These are phyloP conservation scores for Colletotrichum brevisporum DNA, from an alignment of 2,329 filamentous ascomycete genomes.

Conservation along the genomic window DNA sequence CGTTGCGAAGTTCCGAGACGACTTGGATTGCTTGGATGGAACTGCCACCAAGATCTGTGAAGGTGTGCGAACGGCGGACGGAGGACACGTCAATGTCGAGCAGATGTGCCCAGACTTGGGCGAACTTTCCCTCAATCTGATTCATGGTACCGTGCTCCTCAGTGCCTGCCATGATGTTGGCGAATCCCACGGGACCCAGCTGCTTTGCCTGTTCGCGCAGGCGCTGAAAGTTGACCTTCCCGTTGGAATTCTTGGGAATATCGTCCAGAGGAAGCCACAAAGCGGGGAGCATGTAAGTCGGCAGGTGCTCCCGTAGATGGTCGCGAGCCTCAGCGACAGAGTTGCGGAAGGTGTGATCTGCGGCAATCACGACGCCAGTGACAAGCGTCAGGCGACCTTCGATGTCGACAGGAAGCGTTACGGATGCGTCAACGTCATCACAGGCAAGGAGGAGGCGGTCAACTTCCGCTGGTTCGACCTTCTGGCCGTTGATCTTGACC, in stretches of 20 bases:
- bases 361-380: not conserved
- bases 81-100: slow-evolving; percentile 35
- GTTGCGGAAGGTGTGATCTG: not conserved
- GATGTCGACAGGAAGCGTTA: not conserved
- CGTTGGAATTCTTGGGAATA: slow-evolving; percentile 45
- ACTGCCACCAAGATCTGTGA: slow-evolving; percentile 42
- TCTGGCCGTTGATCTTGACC: slow-evolving; percentile 51
- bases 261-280: slow-evolving; percentile 43
- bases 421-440: not conserved
- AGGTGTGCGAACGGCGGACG: slow-evolving; percentile 22
- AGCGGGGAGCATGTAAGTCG: slow-evolving; percentile 45
- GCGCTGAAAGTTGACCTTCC: slow-evolving; percentile 42
- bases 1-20: slow-evolving; percentile 25
- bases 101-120: slow-evolving; percentile 29
- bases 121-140: slow-evolving; percentile 7
- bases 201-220: not conserved
- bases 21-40: slow-evolving; percentile 42
- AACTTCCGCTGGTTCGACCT: slow-evolving; percentile 50
- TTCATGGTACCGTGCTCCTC: not conserved
- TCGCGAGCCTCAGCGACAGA: not conserved
- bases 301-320: slow-evolving; percentile 25
- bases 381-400: not conserved
- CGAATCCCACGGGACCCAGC: slow-evolving; percentile 6
- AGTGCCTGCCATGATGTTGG: not conserved
- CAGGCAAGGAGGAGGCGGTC: slow-evolving; percentile 36